These are phyloP conservation scores for Parascedosporium putredinis DNA, from an alignment of 2,329 filamentous ascomycete genomes.

Conservation along the genomic window DNA sequence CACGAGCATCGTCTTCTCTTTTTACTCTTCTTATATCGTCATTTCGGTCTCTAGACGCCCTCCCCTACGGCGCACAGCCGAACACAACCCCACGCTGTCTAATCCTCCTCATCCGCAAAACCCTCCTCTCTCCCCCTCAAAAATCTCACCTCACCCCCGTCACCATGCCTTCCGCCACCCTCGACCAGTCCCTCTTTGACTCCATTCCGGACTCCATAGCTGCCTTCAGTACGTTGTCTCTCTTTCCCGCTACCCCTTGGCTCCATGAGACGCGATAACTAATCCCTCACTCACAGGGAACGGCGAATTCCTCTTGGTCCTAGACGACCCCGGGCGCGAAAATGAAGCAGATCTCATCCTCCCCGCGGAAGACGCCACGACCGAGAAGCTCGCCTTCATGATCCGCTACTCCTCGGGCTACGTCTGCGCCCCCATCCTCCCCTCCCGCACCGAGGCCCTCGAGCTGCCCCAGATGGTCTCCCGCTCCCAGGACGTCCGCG, in stretches of 20 bases:
- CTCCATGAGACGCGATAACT: conserved; percentile 5
- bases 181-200: conserved; percentile 47
- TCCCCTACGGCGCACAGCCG: too few species aligned
- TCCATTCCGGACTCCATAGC: conserved; percentile 54
- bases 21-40: too few species aligned
- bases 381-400: conserved; percentile 92
- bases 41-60: too few species aligned
- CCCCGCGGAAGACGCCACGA: conserved; percentile 72
- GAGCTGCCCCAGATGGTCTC: conserved; percentile 82
- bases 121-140: not conserved
- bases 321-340: conserved; percentile 85
- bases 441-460: conserved; percentile 58
- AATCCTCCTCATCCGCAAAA: not conserved
- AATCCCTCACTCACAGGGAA: conserved; percentile 36
- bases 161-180: conserved; percentile 39
- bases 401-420: conserved; percentile 83
- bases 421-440: conserved; percentile 76
- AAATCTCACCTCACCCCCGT: not conserved
- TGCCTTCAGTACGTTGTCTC: conserved; percentile 50
- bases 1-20: too few species aligned
- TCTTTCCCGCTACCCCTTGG: conserved; percentile 1
- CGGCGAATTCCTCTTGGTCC: conserved; percentile 90
- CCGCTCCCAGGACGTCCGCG: conserved; percentile 66
- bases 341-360: conserved; percentile 99
- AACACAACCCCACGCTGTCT: too few species aligned